These are phyloP conservation scores for Mesotaenium endlicherianum DNA, from an alignment of 139 green algal genomes.

Conservation along the genomic window DNA sequence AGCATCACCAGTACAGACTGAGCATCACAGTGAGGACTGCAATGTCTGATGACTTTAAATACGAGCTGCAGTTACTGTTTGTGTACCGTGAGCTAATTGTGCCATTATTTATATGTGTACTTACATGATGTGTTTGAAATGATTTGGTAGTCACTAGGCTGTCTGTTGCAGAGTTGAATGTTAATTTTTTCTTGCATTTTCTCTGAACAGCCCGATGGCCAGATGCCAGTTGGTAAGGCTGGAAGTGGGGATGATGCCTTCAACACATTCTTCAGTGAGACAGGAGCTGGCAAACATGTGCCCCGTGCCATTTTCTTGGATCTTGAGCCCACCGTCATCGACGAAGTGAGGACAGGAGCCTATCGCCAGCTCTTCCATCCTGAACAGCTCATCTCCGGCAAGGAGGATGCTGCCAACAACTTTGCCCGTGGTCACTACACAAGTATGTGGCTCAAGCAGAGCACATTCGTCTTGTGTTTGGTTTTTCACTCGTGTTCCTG, in stretches of 20 bases:
- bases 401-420: constrained; percentile 68
- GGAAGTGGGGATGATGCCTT: constrained; percentile 61
- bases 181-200: too few relatives aligned
- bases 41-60: too few relatives aligned
- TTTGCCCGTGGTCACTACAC: constrained; percentile 66
- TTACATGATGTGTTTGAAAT: too few relatives aligned
- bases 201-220: constrained; percentile 62
- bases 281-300: constrained; percentile 66
- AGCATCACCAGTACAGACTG: too few relatives aligned
- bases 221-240: constrained; percentile 93
- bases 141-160: too few relatives aligned
- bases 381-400: constrained; percentile 67
- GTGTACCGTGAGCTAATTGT: too few relatives aligned
- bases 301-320: constrained; percentile 63
- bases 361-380: constrained; percentile 69
- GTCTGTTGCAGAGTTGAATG: too few relatives aligned
- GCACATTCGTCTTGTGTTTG: background rate
- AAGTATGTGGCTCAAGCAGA: constrained; percentile 35
- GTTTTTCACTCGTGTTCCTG: background rate
- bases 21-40: too few relatives aligned
- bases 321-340: constrained; percentile 67
- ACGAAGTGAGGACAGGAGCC: constrained; percentile 63
- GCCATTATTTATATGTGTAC: too few relatives aligned
- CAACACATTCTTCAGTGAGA: constrained; percentile 71
- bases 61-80: too few relatives aligned